phyloP scores from a whole-genome alignment of 2,329 filamentous ascomycete species.

The Colletotrichum zoysiae region DNA sequence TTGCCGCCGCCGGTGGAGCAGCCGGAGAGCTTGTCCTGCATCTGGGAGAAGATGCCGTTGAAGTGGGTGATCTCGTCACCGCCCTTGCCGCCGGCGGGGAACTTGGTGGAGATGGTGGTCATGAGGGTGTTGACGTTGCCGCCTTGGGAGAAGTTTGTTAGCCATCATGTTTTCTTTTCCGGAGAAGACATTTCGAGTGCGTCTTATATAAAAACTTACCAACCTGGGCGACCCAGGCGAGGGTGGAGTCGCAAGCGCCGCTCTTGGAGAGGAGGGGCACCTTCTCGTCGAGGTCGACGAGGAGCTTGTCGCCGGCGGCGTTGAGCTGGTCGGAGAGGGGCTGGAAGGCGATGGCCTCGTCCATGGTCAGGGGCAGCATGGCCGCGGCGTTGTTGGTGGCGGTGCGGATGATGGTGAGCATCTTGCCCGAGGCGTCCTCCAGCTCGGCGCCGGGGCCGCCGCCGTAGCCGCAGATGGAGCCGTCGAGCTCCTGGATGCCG shows the following conservation, averaged over 20 bases:
- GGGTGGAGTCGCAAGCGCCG: constrained; percentile 26
- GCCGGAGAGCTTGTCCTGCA: constrained; percentile 26
- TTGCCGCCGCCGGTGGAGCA: constrained; percentile 25
- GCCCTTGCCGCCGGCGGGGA: constrained; percentile 40
- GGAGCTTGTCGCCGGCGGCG: constrained; percentile 39
- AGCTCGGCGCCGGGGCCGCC: constrained; percentile 35
- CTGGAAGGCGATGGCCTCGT: constrained; percentile 41
- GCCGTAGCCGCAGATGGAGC: constrained; percentile 20
- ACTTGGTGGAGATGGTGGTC: constrained; percentile 40
- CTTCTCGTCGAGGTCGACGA: constrained; percentile 32
- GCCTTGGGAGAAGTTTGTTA: constrained; percentile 1
- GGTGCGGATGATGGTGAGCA: constrained; percentile 38
- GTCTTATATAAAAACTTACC: constrained; percentile 1
- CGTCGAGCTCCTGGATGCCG: constrained; percentile 30
- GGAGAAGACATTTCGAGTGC: accelerated
- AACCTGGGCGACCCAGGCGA: constrained; percentile 36
- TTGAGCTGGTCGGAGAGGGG: constrained; percentile 39
- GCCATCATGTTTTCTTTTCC: background rate
- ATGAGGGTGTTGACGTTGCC: constrained; percentile 39
- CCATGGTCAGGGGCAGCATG: constrained; percentile 33
- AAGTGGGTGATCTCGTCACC: constrained; percentile 39
- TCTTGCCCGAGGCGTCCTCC: constrained; percentile 16
- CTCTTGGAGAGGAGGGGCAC: constrained; percentile 16
- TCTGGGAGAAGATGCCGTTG: constrained; percentile 32
- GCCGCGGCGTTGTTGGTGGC: constrained; percentile 36